These are phyloP conservation scores for Lichtheimia hyalospora DNA, from an alignment of 371 early-diverging fungal genomes.

Conservation along the genomic window DNA sequence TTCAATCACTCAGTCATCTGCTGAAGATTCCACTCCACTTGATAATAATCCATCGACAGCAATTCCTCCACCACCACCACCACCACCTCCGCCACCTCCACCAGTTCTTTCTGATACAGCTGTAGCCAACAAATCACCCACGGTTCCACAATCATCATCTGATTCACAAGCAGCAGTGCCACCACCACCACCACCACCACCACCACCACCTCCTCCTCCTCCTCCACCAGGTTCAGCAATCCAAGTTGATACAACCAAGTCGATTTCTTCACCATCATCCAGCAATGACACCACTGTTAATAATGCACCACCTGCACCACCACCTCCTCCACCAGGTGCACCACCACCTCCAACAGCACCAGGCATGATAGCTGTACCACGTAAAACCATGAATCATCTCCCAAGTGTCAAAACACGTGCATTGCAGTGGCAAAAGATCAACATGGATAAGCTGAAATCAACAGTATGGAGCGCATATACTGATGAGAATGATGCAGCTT, in stretches of 20 bases:
- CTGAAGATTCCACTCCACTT: background rate
- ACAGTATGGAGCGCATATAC: constrained; percentile 53
- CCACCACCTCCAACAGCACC: constrained; percentile 10
- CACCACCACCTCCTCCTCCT: constrained; percentile 42
- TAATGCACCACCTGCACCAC: constrained; percentile 28
- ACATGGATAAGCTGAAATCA: constrained; percentile 53
- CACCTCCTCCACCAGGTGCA: constrained; percentile 13
- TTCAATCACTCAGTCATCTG: background rate
- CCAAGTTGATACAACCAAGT: background rate
- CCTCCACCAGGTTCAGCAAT: background rate
- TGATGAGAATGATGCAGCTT: constrained; percentile 42
- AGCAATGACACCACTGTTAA: too few species aligned
- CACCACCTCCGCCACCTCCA: constrained; percentile 11
- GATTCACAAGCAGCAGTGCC: constrained; percentile 18
- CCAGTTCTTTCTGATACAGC: background rate
- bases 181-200: constrained; percentile 34
- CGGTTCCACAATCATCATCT: constrained; percentile 6
- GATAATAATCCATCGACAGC: background rate
- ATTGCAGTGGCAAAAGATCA: constrained; percentile 86
- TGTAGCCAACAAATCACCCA: background rate
- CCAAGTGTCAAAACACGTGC: constrained; percentile 76
- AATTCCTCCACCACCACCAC: constrained; percentile 9
- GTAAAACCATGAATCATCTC: constrained; percentile 64
- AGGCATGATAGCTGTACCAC: constrained; percentile 12
- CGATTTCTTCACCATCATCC: too few species aligned